Conservation (phyloP, 192 early-diverging fungal genomes). For the Coemansia sp. region DNA sequence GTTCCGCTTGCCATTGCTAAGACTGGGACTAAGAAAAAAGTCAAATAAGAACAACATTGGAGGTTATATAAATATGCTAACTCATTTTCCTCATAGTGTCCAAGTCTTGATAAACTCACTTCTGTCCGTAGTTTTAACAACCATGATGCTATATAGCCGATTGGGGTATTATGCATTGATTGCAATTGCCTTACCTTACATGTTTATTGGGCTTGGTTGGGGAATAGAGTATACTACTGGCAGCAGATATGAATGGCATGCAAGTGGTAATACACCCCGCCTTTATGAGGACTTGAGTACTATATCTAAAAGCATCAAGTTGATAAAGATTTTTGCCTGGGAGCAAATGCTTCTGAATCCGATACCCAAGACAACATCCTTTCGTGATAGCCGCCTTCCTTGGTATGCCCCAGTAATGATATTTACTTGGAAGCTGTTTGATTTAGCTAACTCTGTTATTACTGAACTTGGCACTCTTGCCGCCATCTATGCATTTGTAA, state of each 20-base stretch:
- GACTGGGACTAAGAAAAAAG: slow-evolving; percentile 9
- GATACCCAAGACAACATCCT: not conserved
- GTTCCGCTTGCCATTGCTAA: slow-evolving; percentile 23
- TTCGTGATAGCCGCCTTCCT: not conserved
- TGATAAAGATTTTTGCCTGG: slow-evolving; percentile 47
- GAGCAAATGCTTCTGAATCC: slow-evolving; percentile 18
- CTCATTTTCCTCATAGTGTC: not conserved
- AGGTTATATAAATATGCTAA: not conserved
- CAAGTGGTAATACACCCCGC: not conserved
- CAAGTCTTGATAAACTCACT: not conserved
- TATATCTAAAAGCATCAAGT: slow-evolving; percentile 20
- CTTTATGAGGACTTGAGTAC: not conserved
- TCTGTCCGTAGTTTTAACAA: not conserved
- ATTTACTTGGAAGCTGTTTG: slow-evolving; percentile 11
- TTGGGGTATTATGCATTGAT: slow-evolving; percentile 30
- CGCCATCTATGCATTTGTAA: slow-evolving; percentile 12
- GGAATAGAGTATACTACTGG: not conserved
- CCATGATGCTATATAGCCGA: slow-evolving; percentile 13
- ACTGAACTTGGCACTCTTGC: slow-evolving; percentile 8
- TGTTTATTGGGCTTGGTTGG: not conserved
- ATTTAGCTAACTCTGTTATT: not conserved
- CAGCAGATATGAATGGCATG: too few relatives aligned
- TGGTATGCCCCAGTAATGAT: slow-evolving; percentile 33
- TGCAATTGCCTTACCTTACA: slow-evolving; percentile 6
- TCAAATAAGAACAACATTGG: not conserved